Evolutionary conservation across 140 eudicot species (phyloP), one percentile per base, ranked within the genome.

Genomic region (Senecio squalidus): DNA sequence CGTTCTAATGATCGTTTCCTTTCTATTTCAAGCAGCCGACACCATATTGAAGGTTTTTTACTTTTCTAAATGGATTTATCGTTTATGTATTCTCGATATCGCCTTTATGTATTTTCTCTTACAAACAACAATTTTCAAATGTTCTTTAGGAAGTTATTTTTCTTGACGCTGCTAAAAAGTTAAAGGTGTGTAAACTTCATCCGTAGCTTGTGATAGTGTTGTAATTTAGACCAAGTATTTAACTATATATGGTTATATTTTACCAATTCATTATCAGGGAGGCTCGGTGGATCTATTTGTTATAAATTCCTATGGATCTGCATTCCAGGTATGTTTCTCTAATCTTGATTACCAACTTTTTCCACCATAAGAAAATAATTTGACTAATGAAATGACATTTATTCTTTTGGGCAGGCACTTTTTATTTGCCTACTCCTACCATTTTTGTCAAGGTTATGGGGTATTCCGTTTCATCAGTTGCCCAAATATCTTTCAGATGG

Each of bases 381-480:
- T 17, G 10, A 50, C 34, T 15, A n/a, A 13, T 30, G 18, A 45
- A 30, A 14, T 11, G n/a, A 16, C 25, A 22, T 63, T 11, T 50
- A 33, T 52, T 49, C 50, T 11, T 73, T 60, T 5, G 36, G 29
- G 73, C 89, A 92, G 98, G 96, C 98, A 25, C 61, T 84, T 73
- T 87, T 87, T 67, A 92, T 92, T 33, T 84, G 92, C 93, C 84
- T 92, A 70, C 98, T 92, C 36, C 78, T 87, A 14, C 98, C 98
- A 21, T 92, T 92, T 44, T 63, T 92, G 70, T 92, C 98, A 51
- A 87, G 87, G 81, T 63, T 92, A 59, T 92, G 95, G 96, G 98
- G 98, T 16, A 74, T 92, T 47, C 96, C 98, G 3, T 92, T 92
- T 78, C 53, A 47, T 77, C 95, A 82, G 71, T 78, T 92, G 57